phyloP scores from a whole-genome alignment of 2,329 filamentous ascomycete species.

The Hypoxylon rubiginosum region DNA sequence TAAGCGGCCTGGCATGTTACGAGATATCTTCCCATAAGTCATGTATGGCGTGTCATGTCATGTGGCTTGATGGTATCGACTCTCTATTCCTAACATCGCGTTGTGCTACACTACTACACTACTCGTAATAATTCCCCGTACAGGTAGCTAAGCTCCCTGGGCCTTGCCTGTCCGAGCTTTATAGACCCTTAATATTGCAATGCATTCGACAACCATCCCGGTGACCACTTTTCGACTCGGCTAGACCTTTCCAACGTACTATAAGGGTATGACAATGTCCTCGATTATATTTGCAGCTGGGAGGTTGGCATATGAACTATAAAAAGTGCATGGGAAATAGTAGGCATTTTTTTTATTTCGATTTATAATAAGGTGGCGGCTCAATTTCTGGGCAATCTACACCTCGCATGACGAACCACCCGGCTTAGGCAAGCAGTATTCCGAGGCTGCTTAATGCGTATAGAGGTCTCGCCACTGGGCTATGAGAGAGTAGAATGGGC shows the following conservation, averaged over 20 bases:
- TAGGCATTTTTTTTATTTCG: neutral
- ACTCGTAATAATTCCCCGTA: conserved; percentile 3
- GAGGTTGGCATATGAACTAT: conserved; percentile 12
- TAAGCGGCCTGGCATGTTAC: neutral
- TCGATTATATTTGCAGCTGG: conserved; percentile 6
- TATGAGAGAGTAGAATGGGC: conserved; percentile 4
- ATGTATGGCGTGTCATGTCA: neutral
- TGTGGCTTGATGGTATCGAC: no score
- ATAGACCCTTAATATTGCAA: conserved; percentile 31
- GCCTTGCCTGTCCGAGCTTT: conserved; percentile 3
- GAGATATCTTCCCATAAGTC: neutral
- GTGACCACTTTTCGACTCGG: conserved; percentile 21
- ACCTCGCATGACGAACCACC: conserved; percentile 10
- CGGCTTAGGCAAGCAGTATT: conserved; percentile 12
- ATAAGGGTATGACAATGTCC: neutral
- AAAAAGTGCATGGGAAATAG: conserved; percentile 2
- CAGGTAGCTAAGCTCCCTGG: neutral
- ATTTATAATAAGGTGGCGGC: conserved; percentile 28
- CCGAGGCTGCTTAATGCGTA: conserved; percentile 7
- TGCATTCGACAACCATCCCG: conserved; percentile 9
- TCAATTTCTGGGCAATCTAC: conserved; percentile 37
- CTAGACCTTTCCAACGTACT: conserved; percentile 25
- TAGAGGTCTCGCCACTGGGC: conserved; percentile 9
- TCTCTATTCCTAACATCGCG: neutral
- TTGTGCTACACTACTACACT: conserved; percentile 15